Evolutionary conservation across 2,329 filamentous ascomycete species (phyloP), one percentile per base, ranked within the genome.

Genomic region (Colletotrichum eremochloae): DNA sequence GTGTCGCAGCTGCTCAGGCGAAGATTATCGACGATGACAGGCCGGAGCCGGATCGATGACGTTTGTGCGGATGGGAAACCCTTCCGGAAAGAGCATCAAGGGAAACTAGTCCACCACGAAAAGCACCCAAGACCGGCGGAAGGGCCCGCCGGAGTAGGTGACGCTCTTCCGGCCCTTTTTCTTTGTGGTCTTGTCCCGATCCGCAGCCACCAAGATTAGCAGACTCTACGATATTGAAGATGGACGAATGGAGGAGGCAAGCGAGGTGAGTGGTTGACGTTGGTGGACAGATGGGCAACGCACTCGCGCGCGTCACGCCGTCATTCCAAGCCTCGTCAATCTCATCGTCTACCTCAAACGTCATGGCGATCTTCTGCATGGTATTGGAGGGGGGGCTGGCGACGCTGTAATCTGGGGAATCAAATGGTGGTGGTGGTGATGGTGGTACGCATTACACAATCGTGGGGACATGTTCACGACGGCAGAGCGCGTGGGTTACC

Each of bases 281-380:
- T 18, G 29, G 8, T 15, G 18, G 40, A 15, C 40, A 46, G 29
- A 61, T 31, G n/a, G 29, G 40, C 40, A 42, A 42, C 40, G 40
- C 40, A 5, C 40, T 12, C 50, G 14, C 24, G 3, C 24, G 3
- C 18, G 42, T 61, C 42, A 36, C 42, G 44, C 33, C 33, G 14
- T 56, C 9, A 24, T 40, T 36, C 48, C 1, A 68, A 68, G 50
- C 48, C 7, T 36, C 11, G 52, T 33, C 52, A 18, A 36, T 68
- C 61, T 57, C 33, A 40, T 56, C n/a, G 8, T 71, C 33, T 63
- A 71, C 42, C 52, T 31, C 57, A 68, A 63, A 68, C 63, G 56
- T 33, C 24, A 14, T 50, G 6, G n/a, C 44, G 11, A 33, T 48
- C 68, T 56, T 67, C 40, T 40, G 20, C 40, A 44, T 20, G 42